Conservation (phyloP, 495 filamentous ascomycete species). For the Trichoderma erinaceum region DNA sequence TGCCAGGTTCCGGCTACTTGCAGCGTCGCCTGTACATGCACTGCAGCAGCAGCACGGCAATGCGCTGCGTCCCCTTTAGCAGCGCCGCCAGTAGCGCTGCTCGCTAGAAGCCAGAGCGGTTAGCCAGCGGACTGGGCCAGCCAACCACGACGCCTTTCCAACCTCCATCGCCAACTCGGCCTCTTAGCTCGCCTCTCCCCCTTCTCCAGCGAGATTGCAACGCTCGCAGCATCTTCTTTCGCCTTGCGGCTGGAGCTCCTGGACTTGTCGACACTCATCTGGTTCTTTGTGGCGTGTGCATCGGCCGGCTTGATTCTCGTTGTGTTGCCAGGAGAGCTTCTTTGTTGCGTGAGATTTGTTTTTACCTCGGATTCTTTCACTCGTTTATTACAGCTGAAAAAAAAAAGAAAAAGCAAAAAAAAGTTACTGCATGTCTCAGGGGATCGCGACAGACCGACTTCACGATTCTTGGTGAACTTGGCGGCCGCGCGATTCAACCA, state of each 20-base stretch:
- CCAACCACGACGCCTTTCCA: neutral
- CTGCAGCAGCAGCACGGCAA: neutral
- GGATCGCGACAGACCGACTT: slow-evolving; percentile 13
- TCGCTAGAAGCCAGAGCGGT: neutral
- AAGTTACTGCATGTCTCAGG: slow-evolving; percentile 9
- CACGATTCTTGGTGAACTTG: slow-evolving; percentile 6
- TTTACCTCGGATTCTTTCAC: neutral
- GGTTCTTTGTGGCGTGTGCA: neutral
- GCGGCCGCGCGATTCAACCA: neutral
- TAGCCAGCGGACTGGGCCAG: neutral
- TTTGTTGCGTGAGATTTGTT: neutral
- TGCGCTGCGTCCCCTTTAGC: slow-evolving; percentile 4
- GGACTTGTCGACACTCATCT: neutral
- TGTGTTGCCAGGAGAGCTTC: neutral
- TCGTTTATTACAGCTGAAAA: neutral
- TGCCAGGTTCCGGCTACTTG: neutral
- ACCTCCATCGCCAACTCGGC: slow-evolving; percentile 12
- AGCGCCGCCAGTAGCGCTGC: neutral
- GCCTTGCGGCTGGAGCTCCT: neutral
- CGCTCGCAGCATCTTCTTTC: neutral
- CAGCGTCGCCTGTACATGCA: neutral
- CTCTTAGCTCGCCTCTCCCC: slow-evolving; percentile 8
- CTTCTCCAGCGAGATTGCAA: neutral
- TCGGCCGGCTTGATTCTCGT: neutral
- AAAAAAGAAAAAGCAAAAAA: neutral